phyloP scores from a whole-genome alignment of 108 stramenopile genomes.

The Asterionellopsis glacialis region DNA sequence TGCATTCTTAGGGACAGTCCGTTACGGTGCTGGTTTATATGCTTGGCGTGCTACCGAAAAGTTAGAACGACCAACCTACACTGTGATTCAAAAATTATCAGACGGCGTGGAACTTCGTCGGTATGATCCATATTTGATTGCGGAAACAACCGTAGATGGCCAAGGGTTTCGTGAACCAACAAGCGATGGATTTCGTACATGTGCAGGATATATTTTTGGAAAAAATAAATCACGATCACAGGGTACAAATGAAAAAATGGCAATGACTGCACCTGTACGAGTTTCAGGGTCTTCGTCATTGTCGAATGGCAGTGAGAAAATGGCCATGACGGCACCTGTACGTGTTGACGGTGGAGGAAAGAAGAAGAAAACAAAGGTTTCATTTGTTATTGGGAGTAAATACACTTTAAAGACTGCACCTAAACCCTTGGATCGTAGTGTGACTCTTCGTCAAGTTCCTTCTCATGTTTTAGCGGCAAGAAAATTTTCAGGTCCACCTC shows the following conservation, averaged over 20 bases:
- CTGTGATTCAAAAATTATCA: constrained; percentile 33
- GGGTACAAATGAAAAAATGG: constrained; percentile 34
- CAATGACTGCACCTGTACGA: constrained; percentile 53
- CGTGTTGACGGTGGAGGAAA: constrained; percentile 23
- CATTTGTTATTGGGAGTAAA: constrained; percentile 60
- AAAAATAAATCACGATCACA: constrained; percentile 28
- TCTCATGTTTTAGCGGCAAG: constrained; percentile 49
- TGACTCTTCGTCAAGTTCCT: constrained; percentile 33
- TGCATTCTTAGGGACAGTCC: constrained; percentile 20
- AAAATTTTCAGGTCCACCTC: constrained; percentile 55
- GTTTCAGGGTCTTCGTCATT: constrained; percentile 13
- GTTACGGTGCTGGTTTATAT: constrained; percentile 41
- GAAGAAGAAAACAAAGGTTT: constrained; percentile 37
- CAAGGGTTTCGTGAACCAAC: constrained; percentile 37
- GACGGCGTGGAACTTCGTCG: constrained; percentile 47
- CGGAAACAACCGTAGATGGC: constrained; percentile 48
- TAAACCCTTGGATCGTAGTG: constrained; percentile 36
- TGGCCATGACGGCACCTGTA: constrained; percentile 65
- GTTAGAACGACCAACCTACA: constrained; percentile 48
- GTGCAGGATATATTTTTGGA: constrained; percentile 65
- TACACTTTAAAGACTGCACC: constrained; percentile 54
- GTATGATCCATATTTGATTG: constrained; percentile 60
- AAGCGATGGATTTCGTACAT: constrained; percentile 34
- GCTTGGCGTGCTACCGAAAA: constrained; percentile 42
- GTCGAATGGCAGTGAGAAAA: constrained; percentile 25